phyloP scores from a whole-genome alignment of 208 protist species.

The Acanthamoeba culbertsoni region DNA sequence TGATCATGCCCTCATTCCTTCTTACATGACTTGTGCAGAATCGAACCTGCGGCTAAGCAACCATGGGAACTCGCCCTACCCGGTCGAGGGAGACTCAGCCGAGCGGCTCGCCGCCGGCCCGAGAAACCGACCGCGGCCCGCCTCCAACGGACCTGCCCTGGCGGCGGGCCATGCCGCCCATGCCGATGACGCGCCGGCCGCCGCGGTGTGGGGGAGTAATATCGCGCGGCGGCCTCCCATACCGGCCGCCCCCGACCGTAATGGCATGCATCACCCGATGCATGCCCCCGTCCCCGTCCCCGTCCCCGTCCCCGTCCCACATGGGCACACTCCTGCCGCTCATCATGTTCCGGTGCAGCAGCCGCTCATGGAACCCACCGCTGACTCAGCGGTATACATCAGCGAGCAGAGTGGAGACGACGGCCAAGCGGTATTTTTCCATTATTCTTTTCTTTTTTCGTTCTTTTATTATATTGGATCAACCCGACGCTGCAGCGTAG shows the following conservation, averaged over 20 bases:
- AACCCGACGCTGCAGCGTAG: background rate
- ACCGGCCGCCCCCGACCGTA: background rate
- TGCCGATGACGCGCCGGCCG: background rate
- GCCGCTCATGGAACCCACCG: too few species aligned
- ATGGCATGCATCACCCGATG: background rate
- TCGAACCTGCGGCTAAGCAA: background rate
- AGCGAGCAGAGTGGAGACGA: too few species aligned
- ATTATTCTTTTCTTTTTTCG: too few species aligned
- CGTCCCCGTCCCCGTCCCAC: too few species aligned
- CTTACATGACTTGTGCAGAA: background rate
- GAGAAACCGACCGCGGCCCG: background rate
- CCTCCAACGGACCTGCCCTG: background rate
- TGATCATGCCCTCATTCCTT: background rate
- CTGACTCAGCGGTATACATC: too few species aligned
- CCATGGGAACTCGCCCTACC: background rate
- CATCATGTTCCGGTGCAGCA: too few species aligned
- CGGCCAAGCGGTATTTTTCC: background rate
- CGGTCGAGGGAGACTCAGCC: background rate
- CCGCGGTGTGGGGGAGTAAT: background rate
- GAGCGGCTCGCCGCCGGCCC: background rate
- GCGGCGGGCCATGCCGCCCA: background rate
- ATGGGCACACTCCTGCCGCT: too few species aligned
- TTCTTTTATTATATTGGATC: background rate
- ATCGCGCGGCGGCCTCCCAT: background rate
- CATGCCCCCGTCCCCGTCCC: too few species aligned